These are phyloP conservation scores for Tolypocladium guangdongense DNA, from an alignment of 2,329 filamentous ascomycete species.

Conservation along the genomic window DNA sequence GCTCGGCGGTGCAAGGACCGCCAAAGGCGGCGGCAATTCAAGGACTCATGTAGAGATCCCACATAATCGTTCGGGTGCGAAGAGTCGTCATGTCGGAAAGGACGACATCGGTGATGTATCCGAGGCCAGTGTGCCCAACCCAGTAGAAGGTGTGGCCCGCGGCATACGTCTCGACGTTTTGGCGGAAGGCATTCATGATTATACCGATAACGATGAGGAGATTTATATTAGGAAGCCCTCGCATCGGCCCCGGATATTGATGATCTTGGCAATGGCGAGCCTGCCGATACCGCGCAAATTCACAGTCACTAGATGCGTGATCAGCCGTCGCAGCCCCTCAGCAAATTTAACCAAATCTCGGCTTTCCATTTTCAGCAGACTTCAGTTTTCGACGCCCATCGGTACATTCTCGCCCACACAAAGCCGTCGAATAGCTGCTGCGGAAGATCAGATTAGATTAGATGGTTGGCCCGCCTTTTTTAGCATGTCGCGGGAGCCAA, in stretches of 20 bases:
- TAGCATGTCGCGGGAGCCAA: background rate
- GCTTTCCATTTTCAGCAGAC: background rate
- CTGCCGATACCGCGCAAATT: slow-evolving; percentile 19
- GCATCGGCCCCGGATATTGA: slow-evolving; percentile 37
- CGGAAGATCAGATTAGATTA: slow-evolving; percentile 1
- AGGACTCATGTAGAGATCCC: slow-evolving; percentile 30
- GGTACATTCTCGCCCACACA: too few relatives aligned
- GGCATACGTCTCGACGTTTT: slow-evolving; percentile 46
- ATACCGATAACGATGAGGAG: slow-evolving; percentile 39
- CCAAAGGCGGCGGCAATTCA: slow-evolving; percentile 33
- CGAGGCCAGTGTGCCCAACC: slow-evolving; percentile 37
- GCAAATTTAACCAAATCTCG: background rate
- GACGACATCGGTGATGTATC: slow-evolving; percentile 29
- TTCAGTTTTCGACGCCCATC: too few relatives aligned
- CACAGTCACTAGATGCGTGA: background rate
- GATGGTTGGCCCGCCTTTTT: background rate
- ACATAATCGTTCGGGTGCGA: slow-evolving; percentile 30
- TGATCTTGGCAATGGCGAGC: slow-evolving; percentile 34
- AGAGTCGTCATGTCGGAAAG: slow-evolving; percentile 32
- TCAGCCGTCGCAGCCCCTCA: background rate
- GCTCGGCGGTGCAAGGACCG: slow-evolving; percentile 27
- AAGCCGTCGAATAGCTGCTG: too few relatives aligned
- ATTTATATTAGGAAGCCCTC: slow-evolving; percentile 33
- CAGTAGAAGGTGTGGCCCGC: slow-evolving; percentile 55
- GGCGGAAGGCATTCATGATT: slow-evolving; percentile 51